Percentiles rank a stretch among this genome's conserved stretches.
Evolutionary conservation across 31 red algal species (phyloP).

Genomic region (Pterothamnion heteromorphum): DNA sequence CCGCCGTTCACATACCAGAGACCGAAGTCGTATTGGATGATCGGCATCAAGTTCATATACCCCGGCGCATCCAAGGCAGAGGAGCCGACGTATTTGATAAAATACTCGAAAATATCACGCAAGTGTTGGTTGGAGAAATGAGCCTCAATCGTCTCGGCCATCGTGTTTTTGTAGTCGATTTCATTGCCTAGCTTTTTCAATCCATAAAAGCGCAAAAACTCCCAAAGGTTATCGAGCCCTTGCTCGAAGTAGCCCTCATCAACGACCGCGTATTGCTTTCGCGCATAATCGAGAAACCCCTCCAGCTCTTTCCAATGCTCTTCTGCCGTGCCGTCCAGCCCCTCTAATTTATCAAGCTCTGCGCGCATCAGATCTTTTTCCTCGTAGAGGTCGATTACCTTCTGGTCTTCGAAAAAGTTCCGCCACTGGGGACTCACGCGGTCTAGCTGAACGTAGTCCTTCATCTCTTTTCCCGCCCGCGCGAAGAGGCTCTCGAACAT

Average conservation of each 20-base stretch:
- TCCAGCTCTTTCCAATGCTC: neutral
- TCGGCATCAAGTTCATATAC: neutral
- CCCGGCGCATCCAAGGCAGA: neutral
- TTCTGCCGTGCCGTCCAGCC: neutral
- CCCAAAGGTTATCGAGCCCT: neutral
- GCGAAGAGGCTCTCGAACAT: constrained; percentile 15
- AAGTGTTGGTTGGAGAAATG: neutral
- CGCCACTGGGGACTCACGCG: no score
- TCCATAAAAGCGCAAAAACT: neutral
- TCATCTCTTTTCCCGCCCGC: neutral
- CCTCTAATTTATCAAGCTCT: neutral
- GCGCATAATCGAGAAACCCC: neutral
- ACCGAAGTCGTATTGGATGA: neutral
- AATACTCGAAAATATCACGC: neutral
- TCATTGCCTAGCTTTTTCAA: neutral
- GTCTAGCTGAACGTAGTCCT: neutral
- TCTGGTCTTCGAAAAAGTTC: no score
- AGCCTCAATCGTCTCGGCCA: neutral
- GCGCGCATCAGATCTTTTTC: neutral
- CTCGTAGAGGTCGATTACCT: no score
- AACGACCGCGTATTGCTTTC: neutral
- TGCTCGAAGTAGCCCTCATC: neutral
- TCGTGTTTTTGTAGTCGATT: neutral
- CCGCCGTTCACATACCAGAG: neutral
- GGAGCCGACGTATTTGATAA: neutral